A percentile compares a stretch with the other conserved stretches of the same genome.
Conservation (phyloP, 805 yeast species). For the Kodamaea leandrae region DNA sequence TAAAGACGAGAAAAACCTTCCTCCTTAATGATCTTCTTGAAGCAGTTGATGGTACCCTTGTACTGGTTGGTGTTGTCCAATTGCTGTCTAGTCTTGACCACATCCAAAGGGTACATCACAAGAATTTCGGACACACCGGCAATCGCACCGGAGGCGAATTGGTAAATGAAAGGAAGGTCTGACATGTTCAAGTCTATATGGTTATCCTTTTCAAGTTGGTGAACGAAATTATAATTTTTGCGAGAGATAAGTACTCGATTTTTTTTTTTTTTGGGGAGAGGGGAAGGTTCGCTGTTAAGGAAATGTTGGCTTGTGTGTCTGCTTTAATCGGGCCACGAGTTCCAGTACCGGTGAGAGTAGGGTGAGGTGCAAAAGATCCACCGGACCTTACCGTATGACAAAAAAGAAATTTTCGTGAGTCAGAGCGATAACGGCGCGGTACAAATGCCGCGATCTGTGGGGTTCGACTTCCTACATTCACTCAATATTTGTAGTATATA, state of each 20-base stretch:
- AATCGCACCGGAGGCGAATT: slow-evolving; percentile 86
- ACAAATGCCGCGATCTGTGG: too few species aligned
- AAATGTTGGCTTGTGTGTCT: too few species aligned
- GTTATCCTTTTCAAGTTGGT: not conserved
- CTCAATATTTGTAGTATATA: too few species aligned
- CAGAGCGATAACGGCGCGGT: slow-evolving; percentile 4
- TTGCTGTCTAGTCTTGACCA: slow-evolving; percentile 95
- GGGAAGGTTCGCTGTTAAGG: slow-evolving; percentile 1
- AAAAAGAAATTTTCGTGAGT: not conserved
- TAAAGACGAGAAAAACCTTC: slow-evolving; percentile 86
- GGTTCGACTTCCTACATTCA: too few species aligned
- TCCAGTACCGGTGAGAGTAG: too few species aligned
- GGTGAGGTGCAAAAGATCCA: not conserved
- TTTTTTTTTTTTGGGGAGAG: not conserved
- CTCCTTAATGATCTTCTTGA: slow-evolving; percentile 74
- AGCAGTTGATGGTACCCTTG: slow-evolving; percentile 79
- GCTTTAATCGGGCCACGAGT: too few species aligned
- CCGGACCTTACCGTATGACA: not conserved
- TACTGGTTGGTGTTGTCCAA: slow-evolving; percentile 64
- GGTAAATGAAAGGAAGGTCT: slow-evolving; percentile 79
- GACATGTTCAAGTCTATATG: slow-evolving; percentile 1
- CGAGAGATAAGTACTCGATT: too few species aligned
- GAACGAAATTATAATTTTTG: not conserved
- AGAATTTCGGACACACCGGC: slow-evolving; percentile 97
- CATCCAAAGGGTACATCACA: slow-evolving; percentile 95